Evolutionary conservation across 495 filamentous ascomycete genomes (phyloP), one percentile per base, ranked within the genome.

Genomic region (Cercophora sp.): DNA sequence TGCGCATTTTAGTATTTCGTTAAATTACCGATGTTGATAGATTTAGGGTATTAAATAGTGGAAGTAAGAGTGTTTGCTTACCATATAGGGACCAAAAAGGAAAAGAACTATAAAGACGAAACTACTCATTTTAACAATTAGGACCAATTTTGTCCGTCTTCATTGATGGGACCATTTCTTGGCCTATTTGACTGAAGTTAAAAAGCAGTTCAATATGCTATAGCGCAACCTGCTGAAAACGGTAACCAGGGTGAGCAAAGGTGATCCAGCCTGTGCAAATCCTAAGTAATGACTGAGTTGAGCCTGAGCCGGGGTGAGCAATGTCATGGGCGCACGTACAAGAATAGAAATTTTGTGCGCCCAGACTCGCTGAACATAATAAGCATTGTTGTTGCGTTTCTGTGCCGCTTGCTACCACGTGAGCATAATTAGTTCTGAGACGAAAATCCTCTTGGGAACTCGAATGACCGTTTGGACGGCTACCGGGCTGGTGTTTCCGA

Each of bases 241-340:
- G 35, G 35, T 16, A 39, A 39, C 16, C 16, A 39, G 35, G 35
- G 35, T 39, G 35, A 39, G 35, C 35, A 39, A 39, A 39, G 35
- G 35, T 39, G 35, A 39, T 8, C 35, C 35, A 39, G 35, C 35
- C 35, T 8, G 35, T 10, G 35, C 35, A 15, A 39, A 39, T 39
- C 35, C 35, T 39, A 15, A 39, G 6, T 15, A 39, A 15, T 5
- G 15, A 39, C 35, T 39, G 35, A 39, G 35, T 15, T 16, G 35
- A 39, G 35, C 35, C 35, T 39, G 35, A 39, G 35, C 35, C 35
- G 15, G 35, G 35, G 8, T 39, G 35, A 39, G 35, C 35, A 8
- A 16, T 16, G 35, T 39, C 35, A 39, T 13, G 27, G 5, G 27
- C 6, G 13, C 27, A 32, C 6, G 8, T 39, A 39, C 35, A 15